Evolutionary conservation across 2,329 filamentous ascomycete species (phyloP).

Genomic region (Dactylellina leptospora): DNA sequence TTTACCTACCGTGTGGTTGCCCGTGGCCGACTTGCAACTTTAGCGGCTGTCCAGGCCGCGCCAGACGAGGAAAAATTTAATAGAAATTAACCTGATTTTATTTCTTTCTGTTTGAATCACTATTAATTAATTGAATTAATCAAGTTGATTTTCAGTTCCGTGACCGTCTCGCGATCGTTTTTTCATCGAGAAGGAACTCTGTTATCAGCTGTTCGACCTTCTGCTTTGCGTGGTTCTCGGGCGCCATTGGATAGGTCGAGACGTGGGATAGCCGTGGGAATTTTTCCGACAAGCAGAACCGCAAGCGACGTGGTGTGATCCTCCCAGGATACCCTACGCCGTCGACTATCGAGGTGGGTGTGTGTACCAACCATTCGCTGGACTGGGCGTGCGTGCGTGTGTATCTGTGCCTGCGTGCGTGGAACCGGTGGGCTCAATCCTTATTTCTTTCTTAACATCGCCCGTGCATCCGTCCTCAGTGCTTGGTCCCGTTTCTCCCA

Average conservation of each 20-base stretch:
- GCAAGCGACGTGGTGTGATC: slow-evolving; percentile 54
- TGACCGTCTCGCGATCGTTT: slow-evolving; percentile 30
- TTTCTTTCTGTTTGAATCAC: slow-evolving; percentile 8
- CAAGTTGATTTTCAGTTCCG: slow-evolving; percentile 18
- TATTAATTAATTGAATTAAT: slow-evolving; percentile 1
- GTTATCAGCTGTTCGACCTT: slow-evolving; percentile 44
- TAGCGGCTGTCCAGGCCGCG: slow-evolving; percentile 12
- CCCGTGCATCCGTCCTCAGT: slow-evolving; percentile 24
- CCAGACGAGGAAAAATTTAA: too few species aligned
- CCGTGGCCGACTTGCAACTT: neutral
- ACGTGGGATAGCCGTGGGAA: slow-evolving; percentile 47
- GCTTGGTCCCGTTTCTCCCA: too few species aligned
- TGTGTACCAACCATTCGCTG: too few species aligned
- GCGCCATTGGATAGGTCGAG: slow-evolving; percentile 33
- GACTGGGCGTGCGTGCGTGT: too few species aligned
- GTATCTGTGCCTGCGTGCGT: slow-evolving; percentile 29
- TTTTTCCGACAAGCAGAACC: slow-evolving; percentile 50
- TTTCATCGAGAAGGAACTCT: neutral
- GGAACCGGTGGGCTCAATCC: too few species aligned
- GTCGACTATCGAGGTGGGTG: slow-evolving; percentile 4
- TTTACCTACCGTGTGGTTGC: slow-evolving; percentile 3
- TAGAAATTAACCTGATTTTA: slow-evolving; percentile 15
- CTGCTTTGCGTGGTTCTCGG: slow-evolving; percentile 29
- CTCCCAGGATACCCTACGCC: too few species aligned
- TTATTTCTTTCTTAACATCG: slow-evolving; percentile 20